Evolutionary conservation across 495 filamentous ascomycete genomes (phyloP).

Genomic region (Lasiosphaeris hirsuta): DNA sequence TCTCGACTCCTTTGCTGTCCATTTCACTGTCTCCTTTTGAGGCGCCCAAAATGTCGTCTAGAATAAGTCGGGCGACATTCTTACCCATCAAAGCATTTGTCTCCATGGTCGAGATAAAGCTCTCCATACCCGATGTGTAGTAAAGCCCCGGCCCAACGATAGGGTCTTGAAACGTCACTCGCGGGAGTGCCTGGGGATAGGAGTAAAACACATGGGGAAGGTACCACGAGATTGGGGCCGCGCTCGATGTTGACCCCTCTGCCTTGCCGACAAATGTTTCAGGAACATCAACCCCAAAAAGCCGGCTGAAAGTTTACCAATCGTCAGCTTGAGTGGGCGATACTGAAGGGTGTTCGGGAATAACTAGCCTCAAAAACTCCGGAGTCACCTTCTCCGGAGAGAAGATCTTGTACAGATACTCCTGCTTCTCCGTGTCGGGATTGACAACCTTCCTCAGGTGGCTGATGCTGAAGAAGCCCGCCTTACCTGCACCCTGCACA

Average conservation of each 20-base stretch:
- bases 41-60: conserved; percentile 47
- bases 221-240: conserved; percentile 70
- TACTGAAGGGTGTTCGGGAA: background rate
- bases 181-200: conserved; percentile 79
- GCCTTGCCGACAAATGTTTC: conserved; percentile 27
- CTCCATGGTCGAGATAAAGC: conserved; percentile 97
- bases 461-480: conserved; percentile 86
- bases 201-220: conserved; percentile 68
- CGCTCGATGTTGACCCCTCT: conserved; percentile 3
- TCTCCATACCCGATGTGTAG: conserved; percentile 92
- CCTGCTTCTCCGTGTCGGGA: conserved; percentile 48
- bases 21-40: conserved; percentile 4
- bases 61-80: conserved; percentile 81
- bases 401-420: conserved; percentile 97
- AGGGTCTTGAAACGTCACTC: conserved; percentile 83
- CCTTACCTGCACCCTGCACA: conserved; percentile 56
- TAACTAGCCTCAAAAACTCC: conserved; percentile 53
- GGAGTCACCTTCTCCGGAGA: conserved; percentile 65
- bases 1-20: background rate
- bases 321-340: background rate
- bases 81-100: conserved; percentile 93
- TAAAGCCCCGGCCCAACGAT: conserved; percentile 66
- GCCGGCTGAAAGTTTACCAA: conserved; percentile 17
- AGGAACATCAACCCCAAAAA: conserved; percentile 46
- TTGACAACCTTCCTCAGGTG: conserved; percentile 63